Base-by-base conservation (phyloP, 1,139 yeast genomes). In the Meyerozyma sp. region DNA sequence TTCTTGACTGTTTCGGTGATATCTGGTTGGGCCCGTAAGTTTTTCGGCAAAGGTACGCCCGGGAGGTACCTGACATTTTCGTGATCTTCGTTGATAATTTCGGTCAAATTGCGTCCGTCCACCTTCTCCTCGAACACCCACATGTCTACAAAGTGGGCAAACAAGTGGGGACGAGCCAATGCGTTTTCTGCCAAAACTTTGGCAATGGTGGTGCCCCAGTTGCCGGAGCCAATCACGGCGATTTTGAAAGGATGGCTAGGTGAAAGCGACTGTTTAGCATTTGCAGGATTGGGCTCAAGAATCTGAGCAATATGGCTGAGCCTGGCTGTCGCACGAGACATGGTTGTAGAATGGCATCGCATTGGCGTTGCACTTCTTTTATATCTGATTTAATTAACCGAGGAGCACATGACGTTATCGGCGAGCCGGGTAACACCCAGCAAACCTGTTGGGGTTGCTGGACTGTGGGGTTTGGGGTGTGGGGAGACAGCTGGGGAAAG, bases 161-260 rank as follows among this genome's bases (percentile, higher is more conserved):
- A 73, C 48, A 70, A 53, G 44, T 65, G 65, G 6, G 76, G 73
- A 51, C 70, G 65, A 16, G 67, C 63, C 16, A 55, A 52, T 30
- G 74, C 65, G 57, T 73, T 73, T 55, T 73, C 77, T 18, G 77
- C 75, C 23, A 71, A 47, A 37, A 73, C 65, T 51, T 73, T 73
- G 44, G 78, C 77, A 42, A 73, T 68, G 39, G 77, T 69, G 42
- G 77, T 73, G 32, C 77, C 78, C 77, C 77, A 73, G 54, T 72
- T 73, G 29, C 78, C 77, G 25, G 76, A 70, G 16, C 78, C 78
- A 47, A 73, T 63, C 23, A 73, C 70, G 44, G 73, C 67, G 37
- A 73, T 61, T 49, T 58, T 63, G 56, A 69, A 71, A 4, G 74
- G 73, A 37, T 58, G 59, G 29, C 52, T 64, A 18, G 69, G 66